Percentiles rank a stretch among this genome's conserved stretches.
Conservation (phyloP, 164 flowering plant species). For the Tetrastigma voinierianum region DNA sequence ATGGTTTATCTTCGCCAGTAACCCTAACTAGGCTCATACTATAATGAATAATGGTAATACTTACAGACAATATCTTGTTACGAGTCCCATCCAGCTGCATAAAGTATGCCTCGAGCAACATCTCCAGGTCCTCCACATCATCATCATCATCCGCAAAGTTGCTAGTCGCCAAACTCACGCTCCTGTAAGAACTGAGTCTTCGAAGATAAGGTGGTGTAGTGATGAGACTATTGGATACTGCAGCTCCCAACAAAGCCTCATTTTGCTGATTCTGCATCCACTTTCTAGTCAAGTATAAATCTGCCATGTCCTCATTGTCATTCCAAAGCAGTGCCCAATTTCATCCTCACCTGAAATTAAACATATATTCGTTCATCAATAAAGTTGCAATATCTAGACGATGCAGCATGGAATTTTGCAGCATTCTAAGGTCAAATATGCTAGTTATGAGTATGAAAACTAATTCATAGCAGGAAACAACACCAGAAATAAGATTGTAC, state of each 20-base stretch:
- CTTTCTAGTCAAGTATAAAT: slow-evolving; percentile 84
- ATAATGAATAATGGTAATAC: slow-evolving; percentile 16
- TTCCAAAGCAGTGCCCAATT: slow-evolving; percentile 90
- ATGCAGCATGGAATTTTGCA: too few species aligned
- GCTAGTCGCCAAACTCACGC: slow-evolving; percentile 68
- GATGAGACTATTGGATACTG: slow-evolving; percentile 45
- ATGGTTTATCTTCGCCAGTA: too few species aligned
- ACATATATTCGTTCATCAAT: not conserved
- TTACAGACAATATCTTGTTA: slow-evolving; percentile 87
- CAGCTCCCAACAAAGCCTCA: slow-evolving; percentile 47
- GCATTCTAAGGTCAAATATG: too few species aligned
- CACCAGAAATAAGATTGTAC: too few species aligned
- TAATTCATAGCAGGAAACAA: too few species aligned
- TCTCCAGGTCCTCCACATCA: slow-evolving; percentile 96
- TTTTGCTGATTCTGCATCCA: slow-evolving; percentile 77
- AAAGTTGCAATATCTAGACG: not conserved
- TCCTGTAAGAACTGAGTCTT: slow-evolving; percentile 53
- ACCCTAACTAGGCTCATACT: not conserved
- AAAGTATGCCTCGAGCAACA: slow-evolving; percentile 97
- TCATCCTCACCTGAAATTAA: slow-evolving; percentile 88
- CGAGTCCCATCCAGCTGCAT: slow-evolving; percentile 96
- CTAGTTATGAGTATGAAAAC: too few species aligned
- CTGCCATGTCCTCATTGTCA: slow-evolving; percentile 95
- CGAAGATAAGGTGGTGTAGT: slow-evolving; percentile 36
- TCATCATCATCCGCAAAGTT: slow-evolving; percentile 42